Percentiles rank a stretch among this genome's conserved stretches.
Conservation (phyloP, 1,284 basidiomycete genomes). For the Pterula multifida region DNA sequence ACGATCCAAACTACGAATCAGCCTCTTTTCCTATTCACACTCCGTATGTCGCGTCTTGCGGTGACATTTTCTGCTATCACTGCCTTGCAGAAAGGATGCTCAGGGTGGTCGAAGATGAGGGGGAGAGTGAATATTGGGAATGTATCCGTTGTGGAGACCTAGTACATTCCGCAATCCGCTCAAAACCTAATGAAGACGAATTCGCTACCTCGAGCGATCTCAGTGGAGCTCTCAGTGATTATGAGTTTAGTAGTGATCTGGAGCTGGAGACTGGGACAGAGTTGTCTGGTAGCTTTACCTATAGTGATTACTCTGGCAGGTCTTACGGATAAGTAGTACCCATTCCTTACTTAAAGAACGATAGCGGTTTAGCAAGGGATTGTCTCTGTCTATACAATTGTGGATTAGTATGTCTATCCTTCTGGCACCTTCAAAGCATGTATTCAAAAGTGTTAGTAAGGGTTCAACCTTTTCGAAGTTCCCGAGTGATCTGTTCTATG, state of each 20-base stretch:
- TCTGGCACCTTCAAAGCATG: no score
- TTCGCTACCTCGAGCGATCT: conserved; percentile 22
- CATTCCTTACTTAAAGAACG: not conserved
- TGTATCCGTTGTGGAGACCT: conserved; percentile 66
- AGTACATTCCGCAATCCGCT: conserved; percentile 45
- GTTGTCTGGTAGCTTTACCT: conserved; percentile 23
- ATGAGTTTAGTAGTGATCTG: conserved; percentile 46
- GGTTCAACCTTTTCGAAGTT: conserved; percentile 20
- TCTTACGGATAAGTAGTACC: not conserved
- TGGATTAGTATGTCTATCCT: no score
- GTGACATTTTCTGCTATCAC: conserved; percentile 80
- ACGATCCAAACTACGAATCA: conserved; percentile 21
- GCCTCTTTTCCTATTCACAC: conserved; percentile 55
- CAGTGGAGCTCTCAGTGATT: conserved; percentile 33
- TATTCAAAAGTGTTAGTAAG: conserved; percentile 10
- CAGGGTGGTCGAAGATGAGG: conserved; percentile 52
- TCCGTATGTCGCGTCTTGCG: conserved; percentile 67
- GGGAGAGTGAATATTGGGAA: conserved; percentile 53
- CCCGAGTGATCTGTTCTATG: conserved; percentile 55
- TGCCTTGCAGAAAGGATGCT: conserved; percentile 77
- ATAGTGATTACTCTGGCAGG: conserved; percentile 26
- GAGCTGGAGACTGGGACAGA: conserved; percentile 29
- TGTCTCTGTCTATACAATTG: no score
- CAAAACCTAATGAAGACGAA: conserved; percentile 25
- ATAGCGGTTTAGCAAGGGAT: not conserved